Conservation (phyloP, 768 basidiomycete species). For the Phaffia australis region DNA sequence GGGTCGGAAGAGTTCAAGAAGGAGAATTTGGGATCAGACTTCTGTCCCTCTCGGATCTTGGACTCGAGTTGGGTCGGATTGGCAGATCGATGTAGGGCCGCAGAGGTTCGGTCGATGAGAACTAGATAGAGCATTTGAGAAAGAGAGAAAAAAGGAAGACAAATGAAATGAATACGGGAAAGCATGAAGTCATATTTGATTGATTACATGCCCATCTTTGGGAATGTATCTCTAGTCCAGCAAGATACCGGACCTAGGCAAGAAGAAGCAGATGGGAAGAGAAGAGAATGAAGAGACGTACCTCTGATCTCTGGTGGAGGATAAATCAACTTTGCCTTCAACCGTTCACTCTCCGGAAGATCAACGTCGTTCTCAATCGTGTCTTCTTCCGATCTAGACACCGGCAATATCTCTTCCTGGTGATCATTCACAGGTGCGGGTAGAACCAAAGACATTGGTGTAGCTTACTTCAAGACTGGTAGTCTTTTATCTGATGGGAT, state of each 20-base stretch:
- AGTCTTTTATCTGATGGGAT: too few relatives aligned
- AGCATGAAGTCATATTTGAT: not conserved
- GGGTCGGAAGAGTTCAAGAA: constrained; percentile 95
- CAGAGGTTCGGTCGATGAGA: constrained; percentile 90
- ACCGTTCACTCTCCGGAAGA: constrained; percentile 42
- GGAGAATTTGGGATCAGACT: constrained; percentile 94
- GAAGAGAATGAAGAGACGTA: constrained; percentile 36
- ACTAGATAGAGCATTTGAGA: constrained; percentile 42
- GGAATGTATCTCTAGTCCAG: not conserved
- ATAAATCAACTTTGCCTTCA: constrained; percentile 76
- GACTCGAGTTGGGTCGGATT: constrained; percentile 90
- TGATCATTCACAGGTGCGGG: constrained; percentile 36
- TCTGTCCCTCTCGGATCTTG: constrained; percentile 92
- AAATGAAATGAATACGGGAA: not conserved
- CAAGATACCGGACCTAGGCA: not conserved
- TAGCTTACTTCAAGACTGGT: not conserved
- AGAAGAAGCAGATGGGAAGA: not conserved
- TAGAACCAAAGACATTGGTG: constrained; percentile 32
- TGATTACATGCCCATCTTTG: too few relatives aligned
- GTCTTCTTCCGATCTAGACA: constrained; percentile 34
- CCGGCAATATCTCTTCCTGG: constrained; percentile 31
- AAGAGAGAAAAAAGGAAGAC: not conserved
- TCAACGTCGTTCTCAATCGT: constrained; percentile 42
- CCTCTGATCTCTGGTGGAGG: constrained; percentile 95
- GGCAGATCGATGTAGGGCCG: constrained; percentile 82